Evolutionary conservation across 2,329 filamentous ascomycete species (phyloP).

Genomic region (Lachnellula occidentalis): DNA sequence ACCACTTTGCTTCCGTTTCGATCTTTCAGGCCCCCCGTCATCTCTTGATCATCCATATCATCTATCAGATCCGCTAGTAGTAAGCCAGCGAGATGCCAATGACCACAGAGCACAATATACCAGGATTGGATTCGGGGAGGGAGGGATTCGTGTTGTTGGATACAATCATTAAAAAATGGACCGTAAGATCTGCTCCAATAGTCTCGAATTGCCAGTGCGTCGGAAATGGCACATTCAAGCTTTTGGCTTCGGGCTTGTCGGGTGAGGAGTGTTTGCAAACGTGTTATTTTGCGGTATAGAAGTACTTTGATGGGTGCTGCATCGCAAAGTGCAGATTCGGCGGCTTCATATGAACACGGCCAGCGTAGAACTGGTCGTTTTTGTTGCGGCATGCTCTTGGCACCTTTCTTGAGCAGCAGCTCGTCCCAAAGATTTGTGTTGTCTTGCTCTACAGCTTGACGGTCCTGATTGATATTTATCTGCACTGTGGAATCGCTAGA

Average conservation of each 20-base stretch:
- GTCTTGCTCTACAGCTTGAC: too few relatives aligned
- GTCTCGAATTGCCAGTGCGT: constrained; percentile 46
- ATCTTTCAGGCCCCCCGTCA: too few relatives aligned
- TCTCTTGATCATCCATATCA: constrained; percentile 39
- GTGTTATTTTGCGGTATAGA: constrained; percentile 50
- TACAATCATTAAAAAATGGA: constrained; percentile 34
- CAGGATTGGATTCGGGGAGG: constrained; percentile 52
- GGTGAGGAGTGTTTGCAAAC: constrained; percentile 48
- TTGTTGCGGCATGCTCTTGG: background rate
- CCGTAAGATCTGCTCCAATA: too few relatives aligned
- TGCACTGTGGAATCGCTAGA: too few relatives aligned
- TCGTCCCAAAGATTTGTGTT: too few relatives aligned
- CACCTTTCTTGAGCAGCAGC: too few relatives aligned
- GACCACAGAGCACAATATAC: constrained; percentile 52
- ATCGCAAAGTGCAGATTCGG: constrained; percentile 43
- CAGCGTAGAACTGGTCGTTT: constrained; percentile 30
- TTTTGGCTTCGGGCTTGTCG: constrained; percentile 33
- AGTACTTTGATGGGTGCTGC: constrained; percentile 55
- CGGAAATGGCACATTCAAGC: constrained; percentile 44
- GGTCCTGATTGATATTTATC: too few relatives aligned
- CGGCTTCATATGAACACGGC: constrained; percentile 50
- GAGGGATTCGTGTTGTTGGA: constrained; percentile 43
- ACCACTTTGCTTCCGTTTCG: constrained; percentile 1
- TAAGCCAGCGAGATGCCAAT: constrained; percentile 53
- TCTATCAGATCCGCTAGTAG: constrained; percentile 50